Evolutionary conservation across 129 eudicot species (phyloP).

Genomic region (Lactuca sativa): DNA sequence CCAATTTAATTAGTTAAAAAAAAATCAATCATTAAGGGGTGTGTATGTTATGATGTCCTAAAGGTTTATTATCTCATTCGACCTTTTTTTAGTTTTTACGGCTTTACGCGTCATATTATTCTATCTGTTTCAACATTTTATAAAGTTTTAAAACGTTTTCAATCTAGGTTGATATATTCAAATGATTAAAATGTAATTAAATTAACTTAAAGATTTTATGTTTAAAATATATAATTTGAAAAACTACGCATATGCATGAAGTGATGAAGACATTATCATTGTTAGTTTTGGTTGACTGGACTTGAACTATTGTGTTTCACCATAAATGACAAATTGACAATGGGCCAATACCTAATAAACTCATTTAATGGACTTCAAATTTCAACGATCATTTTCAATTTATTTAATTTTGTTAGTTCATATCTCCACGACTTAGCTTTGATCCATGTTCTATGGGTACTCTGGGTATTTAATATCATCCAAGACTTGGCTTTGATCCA

Average conservation of each 20-base stretch:
- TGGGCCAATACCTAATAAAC: conserved; percentile 12
- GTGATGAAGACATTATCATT: neutral
- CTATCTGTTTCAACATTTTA: neutral
- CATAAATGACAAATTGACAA: neutral
- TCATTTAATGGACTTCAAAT: neutral
- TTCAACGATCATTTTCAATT: neutral
- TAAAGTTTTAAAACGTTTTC: neutral
- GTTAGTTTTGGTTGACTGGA: neutral
- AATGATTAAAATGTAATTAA: too few relatives aligned
- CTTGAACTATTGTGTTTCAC: neutral
- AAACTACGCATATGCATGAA: neutral
- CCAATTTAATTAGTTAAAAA: too few relatives aligned
- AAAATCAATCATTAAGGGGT: too few relatives aligned
- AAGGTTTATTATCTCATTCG: too few relatives aligned
- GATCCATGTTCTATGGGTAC: neutral
- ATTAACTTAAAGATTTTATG: neutral
- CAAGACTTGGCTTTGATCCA: neutral
- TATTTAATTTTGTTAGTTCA: neutral
- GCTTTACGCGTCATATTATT: neutral
- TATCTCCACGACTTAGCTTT: neutral
- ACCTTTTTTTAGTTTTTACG: too few relatives aligned
- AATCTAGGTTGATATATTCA: neutral
- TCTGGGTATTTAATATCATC: neutral
- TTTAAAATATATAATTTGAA: neutral
- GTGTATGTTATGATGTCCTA: neutral